Conservation (phyloP, 1,139 yeast species). For the Candida sp. region DNA sequence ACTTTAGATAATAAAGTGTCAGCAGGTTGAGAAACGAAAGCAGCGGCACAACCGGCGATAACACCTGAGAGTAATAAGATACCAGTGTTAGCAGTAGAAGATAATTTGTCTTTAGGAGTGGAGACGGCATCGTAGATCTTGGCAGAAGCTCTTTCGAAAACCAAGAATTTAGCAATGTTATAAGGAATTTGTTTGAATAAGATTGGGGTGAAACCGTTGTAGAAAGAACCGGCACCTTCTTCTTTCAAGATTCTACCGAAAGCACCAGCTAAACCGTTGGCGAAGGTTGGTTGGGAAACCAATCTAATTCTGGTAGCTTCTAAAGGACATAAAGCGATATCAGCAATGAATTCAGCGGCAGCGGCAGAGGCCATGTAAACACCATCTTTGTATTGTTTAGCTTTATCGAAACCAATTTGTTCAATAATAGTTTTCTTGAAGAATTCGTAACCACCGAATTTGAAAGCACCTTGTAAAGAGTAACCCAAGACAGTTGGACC, state of each 20-base stretch:
- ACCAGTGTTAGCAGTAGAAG: constrained; percentile 52
- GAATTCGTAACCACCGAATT: constrained; percentile 88
- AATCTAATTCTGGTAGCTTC: constrained; percentile 92
- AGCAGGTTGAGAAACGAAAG: constrained; percentile 87
- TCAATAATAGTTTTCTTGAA: constrained; percentile 79
- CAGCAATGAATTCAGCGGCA: constrained; percentile 84
- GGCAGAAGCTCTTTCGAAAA: constrained; percentile 85
- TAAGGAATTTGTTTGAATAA: constrained; percentile 90
- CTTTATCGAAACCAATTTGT: constrained; percentile 70
- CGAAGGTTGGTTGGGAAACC: constrained; percentile 85
- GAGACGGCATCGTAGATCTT: constrained; percentile 59
- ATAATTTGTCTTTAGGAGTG: constrained; percentile 67
- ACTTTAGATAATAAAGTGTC: constrained; percentile 88
- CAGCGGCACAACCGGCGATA: constrained; percentile 89
- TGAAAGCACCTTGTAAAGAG: constrained; percentile 87
- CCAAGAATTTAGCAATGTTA: constrained; percentile 87
- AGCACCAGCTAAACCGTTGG: constrained; percentile 84
- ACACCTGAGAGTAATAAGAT: constrained; percentile 81
- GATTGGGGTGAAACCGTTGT: constrained; percentile 91
- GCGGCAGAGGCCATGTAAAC: constrained; percentile 83
- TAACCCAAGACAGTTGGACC: constrained; percentile 86
- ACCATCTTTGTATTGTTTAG: constrained; percentile 69
- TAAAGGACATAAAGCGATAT: constrained; percentile 83
- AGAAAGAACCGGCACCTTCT: constrained; percentile 85
- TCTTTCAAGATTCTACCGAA: constrained; percentile 77